phyloP scores from a whole-genome alignment of 176 grass and related monocot genomes.

The Cenchrus americanus region DNA sequence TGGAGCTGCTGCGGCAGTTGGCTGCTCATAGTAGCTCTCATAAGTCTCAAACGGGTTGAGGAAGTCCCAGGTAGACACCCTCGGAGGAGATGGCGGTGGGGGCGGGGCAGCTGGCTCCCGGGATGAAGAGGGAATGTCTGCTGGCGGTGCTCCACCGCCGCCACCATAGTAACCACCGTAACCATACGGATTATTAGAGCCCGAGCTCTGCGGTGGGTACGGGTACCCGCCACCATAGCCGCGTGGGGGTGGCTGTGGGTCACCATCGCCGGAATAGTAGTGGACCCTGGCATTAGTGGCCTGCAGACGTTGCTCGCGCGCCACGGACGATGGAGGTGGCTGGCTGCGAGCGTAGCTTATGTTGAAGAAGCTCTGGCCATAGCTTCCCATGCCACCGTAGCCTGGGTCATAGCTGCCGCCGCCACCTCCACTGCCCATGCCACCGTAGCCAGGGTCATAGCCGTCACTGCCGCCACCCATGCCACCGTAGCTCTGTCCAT shows the following conservation, averaged over 20 bases:
- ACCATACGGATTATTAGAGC: conserved; percentile 52
- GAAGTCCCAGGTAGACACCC: conserved; percentile 94
- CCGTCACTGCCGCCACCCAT: conserved; percentile 15
- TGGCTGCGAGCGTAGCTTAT: conserved; percentile 64
- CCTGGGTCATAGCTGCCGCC: conserved; percentile 30
- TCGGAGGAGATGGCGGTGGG: conserved; percentile 79
- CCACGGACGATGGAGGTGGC: conserved; percentile 49
- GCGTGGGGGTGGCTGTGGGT: conserved; percentile 30
- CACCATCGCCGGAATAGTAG: conserved; percentile 38
- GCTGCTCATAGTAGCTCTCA: conserved; percentile 70
- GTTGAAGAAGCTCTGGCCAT: conserved; percentile 65
- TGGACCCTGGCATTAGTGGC: conserved; percentile 49
- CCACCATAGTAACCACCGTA: conserved; percentile 66
- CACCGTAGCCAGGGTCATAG: conserved; percentile 40
- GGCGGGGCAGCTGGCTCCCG: conserved; percentile 43
- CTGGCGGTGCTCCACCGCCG: conserved; percentile 38
- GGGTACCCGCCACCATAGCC: conserved; percentile 49
- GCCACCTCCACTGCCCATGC: conserved; percentile 11
- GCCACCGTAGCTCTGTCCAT: conserved; percentile 32
- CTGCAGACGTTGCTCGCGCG: conserved; percentile 47
- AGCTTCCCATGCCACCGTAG: conserved; percentile 45
- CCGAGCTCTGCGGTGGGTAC: conserved; percentile 56
- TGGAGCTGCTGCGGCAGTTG: conserved; percentile 41
- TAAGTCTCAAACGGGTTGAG: conserved; percentile 88
- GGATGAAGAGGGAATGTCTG: conserved; percentile 47